A percentile compares a stretch with the other conserved stretches of the same genome.
phyloP scores from a whole-genome alignment of 345 rosid species.

The Syzygium aromaticum region DNA sequence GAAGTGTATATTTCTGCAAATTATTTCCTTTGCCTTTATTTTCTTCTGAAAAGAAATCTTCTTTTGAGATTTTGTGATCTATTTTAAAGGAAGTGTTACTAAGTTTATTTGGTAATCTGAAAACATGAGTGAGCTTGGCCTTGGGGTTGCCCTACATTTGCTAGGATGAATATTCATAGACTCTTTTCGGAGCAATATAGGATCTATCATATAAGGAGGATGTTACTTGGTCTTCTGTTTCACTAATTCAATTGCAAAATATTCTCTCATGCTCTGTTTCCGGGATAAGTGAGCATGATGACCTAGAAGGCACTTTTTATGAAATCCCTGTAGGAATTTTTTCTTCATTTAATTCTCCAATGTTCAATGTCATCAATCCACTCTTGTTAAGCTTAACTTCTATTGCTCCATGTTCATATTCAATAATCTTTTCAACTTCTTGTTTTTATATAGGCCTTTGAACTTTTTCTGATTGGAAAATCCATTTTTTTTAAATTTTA shows the following conservation, averaged over 20 bases:
- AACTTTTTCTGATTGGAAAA: too few relatives aligned
- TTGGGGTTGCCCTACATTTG: too few relatives aligned
- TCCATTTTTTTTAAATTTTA: too few relatives aligned
- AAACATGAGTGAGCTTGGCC: too few relatives aligned
- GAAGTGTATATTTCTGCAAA: too few relatives aligned
- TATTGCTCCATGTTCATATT: background rate
- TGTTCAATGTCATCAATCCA: too few relatives aligned
- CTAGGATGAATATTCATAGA: too few relatives aligned
- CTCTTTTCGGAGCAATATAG: background rate
- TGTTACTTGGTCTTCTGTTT: background rate
- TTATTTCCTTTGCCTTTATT: too few relatives aligned
- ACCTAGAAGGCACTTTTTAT: background rate
- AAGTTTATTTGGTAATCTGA: too few relatives aligned
- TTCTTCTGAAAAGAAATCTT: too few relatives aligned
- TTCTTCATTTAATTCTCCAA: background rate
- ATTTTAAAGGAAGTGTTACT: too few relatives aligned
- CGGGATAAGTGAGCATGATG: background rate
- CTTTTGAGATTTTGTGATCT: too few relatives aligned
- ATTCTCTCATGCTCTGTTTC: background rate
- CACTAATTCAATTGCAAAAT: background rate
- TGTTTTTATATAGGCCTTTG: background rate
- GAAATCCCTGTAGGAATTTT: background rate
- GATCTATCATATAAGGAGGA: background rate
- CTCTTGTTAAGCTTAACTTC: background rate
- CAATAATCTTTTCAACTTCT: background rate